A percentile compares a stretch with the other conserved stretches of the same genome.
phyloP scores from a whole-genome alignment of 139 green algal species.

The Tetradesmus lagerheimii region DNA sequence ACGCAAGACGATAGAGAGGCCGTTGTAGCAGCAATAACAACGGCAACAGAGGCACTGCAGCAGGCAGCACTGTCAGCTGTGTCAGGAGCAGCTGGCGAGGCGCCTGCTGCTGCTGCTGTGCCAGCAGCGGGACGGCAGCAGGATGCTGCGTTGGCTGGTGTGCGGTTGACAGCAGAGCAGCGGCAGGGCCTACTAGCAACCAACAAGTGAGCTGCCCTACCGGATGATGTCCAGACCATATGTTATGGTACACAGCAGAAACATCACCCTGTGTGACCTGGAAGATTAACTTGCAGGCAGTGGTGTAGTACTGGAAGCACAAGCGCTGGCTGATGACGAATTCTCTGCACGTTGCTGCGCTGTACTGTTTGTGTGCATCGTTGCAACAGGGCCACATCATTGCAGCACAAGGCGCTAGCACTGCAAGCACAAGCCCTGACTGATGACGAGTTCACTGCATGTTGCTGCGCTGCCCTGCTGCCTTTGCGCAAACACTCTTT shows the following conservation, averaged over 20 bases:
- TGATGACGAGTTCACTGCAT: constrained; percentile 36
- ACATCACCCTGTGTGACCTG: too few species aligned
- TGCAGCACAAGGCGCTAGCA: constrained; percentile 26
- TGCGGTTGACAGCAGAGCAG: background rate
- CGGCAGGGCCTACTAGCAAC: background rate
- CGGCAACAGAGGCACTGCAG: background rate
- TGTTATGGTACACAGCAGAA: too few species aligned
- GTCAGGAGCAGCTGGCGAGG: background rate
- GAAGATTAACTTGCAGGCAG: too few species aligned
- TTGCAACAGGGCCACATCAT: background rate
- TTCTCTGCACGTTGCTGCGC: background rate
- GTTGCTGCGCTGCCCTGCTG: background rate
- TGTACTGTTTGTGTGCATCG: too few species aligned
- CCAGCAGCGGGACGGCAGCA: background rate
- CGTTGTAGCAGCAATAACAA: background rate
- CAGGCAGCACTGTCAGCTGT: background rate
- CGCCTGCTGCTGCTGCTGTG: background rate
- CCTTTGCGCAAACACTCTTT: too few species aligned
- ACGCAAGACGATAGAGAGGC: constrained; percentile 5
- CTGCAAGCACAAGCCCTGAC: background rate
- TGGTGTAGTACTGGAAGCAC: background rate
- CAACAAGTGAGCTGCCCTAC: constrained; percentile 13
- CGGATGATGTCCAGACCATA: too few species aligned
- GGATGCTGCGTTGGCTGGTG: background rate
- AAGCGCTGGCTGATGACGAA: constrained; percentile 28